Conservation (phyloP, 306 rosid genomes). For the Lupinus albus region DNA sequence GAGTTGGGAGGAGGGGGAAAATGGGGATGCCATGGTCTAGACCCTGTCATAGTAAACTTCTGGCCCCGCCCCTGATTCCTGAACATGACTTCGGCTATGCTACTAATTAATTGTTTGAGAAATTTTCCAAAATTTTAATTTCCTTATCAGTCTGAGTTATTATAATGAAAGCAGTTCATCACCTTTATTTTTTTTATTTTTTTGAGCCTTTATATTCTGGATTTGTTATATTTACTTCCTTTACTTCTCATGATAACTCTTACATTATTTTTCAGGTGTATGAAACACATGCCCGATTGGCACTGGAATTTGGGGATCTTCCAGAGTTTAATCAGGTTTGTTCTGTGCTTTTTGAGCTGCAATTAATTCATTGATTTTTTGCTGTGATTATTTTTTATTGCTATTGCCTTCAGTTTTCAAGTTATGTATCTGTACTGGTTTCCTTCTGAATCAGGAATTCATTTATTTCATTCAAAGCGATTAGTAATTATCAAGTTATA, state of each 20-base stretch:
- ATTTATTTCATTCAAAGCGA: constrained; percentile 4
- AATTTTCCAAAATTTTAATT: not conserved
- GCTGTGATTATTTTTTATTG: constrained; percentile 10
- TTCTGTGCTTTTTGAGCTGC: constrained; percentile 27
- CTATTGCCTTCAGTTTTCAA: constrained; percentile 22
- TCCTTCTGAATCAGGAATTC: constrained; percentile 18
- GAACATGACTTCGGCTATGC: constrained; percentile 44
- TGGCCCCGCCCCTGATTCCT: constrained; percentile 22
- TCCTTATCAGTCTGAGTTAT: not conserved
- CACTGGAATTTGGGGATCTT: constrained; percentile 91
- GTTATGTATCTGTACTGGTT: constrained; percentile 24
- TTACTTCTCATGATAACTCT: constrained; percentile 18
- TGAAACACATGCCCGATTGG: constrained; percentile 92
- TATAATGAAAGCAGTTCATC: not conserved
- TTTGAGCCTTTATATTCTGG: not conserved
- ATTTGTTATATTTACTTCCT: constrained; percentile 1
- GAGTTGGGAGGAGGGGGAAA: not conserved
- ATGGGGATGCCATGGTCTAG: not conserved
- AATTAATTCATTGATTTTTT: not conserved
- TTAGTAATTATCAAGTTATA: not conserved
- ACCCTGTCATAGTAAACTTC: not conserved
- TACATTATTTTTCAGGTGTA: constrained; percentile 67
- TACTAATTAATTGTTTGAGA: not conserved
- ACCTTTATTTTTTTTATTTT: constrained; percentile 1
- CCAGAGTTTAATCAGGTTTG: constrained; percentile 93